These are phyloP conservation scores for Rhodotorula glutinis DNA, from an alignment of 1,284 basidiomycete species.

Conservation along the genomic window DNA sequence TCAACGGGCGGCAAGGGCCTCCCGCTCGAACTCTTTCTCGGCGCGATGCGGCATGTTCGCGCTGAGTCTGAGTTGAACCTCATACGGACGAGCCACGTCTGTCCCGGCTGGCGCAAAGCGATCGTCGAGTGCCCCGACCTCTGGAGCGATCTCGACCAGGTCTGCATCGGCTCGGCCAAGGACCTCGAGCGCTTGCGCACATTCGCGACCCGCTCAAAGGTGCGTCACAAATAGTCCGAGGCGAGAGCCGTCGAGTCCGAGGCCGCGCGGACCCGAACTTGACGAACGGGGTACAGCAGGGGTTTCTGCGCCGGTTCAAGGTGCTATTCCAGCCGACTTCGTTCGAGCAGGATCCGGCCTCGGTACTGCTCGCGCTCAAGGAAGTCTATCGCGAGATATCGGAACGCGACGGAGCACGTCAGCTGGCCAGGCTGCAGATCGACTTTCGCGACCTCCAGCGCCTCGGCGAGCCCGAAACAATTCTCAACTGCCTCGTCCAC, in stretches of 20 bases:
- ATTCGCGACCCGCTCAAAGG: conserved; percentile 11
- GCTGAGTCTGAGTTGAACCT: background rate
- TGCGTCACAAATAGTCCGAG: background rate
- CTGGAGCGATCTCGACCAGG: conserved; percentile 7
- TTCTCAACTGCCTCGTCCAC: conserved; percentile 4
- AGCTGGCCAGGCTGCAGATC: conserved; percentile 8
- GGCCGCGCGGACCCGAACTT: too few species aligned
- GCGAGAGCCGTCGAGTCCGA: too few species aligned
- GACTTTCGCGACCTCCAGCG: conserved; percentile 4
- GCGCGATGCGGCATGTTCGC: conserved; percentile 9
- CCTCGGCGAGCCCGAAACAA: conserved; percentile 10
- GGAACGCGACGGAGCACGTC: conserved; percentile 1
- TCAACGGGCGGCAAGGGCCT: background rate
- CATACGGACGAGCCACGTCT: conserved; percentile 18
- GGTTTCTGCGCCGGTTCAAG: background rate
- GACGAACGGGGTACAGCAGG: background rate
- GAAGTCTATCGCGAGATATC: conserved; percentile 14
- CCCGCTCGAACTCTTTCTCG: conserved; percentile 23
- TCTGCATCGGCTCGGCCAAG: background rate
- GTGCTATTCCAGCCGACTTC: background rate
- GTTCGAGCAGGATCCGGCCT: background rate
- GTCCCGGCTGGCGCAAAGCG: conserved; percentile 15
- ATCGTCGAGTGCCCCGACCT: conserved; percentile 8
- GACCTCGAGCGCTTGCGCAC: conserved; percentile 11
- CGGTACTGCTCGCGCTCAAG: background rate